Evolutionary conservation across 129 eudicot species (phyloP), one percentile per base, ranked within the genome.

Genomic region (Cynara cardunculus): DNA sequence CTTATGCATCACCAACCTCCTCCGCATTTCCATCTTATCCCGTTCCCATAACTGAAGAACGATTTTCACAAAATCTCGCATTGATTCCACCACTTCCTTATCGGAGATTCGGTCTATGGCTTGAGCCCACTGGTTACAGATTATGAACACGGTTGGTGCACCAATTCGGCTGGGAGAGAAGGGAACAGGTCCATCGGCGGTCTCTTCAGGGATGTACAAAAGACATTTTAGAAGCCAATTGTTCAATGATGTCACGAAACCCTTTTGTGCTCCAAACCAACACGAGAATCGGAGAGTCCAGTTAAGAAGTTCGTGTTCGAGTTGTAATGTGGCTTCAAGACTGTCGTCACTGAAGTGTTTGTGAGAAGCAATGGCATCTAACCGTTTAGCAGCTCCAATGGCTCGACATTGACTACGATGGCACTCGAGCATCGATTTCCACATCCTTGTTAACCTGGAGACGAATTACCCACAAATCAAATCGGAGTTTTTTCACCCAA

Each of bases 111-210:
- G 41, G 10, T 96, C 94, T 77, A 96, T 34, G 71, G 98, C 88
- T 83, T 96, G 97, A 18, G 90, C 88, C 99, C 99, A 96, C 74
- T 96, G 99, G 81, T 92, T 78, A 73, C 97, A 93, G 8, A 93
- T 81, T 22, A 93, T 89, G 80, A 93, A 96, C 19, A 96, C 77
- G 14, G 99, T 90, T 12, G 99, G 99, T 19, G 98, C 98, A 39
- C 99, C 99, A 14, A 94, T 91, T 64, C 98, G 85, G 56, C 97
- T 88, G 13, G 99, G 99, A 25, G 99, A 96, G 75, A 96, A 93
- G 16, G 98, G 98, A 69, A 86, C 98, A 0, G 87, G 80, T 10
- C 98, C 98, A 81, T 96, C 99, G 2, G 93, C 77, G 24, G 99
- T 96, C 82, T 90, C 99, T 87, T 96, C 99, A 0, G 98, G 99